These are phyloP conservation scores for Theileria orientalis DNA, from an alignment of 169 alveolate genomes.

Conservation along the genomic window DNA sequence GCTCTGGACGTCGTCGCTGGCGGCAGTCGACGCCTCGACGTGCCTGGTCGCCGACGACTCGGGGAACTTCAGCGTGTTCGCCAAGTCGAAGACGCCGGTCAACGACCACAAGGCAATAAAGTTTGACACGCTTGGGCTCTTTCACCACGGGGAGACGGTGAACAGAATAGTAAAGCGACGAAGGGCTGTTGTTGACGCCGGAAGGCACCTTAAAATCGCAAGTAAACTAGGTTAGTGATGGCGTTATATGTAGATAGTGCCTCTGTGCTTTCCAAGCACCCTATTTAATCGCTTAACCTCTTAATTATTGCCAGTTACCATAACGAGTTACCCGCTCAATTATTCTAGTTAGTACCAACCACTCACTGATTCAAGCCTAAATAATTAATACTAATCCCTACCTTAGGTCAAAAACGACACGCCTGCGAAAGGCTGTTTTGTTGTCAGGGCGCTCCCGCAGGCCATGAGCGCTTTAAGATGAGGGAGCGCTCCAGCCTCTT, in stretches of 20 bases:
- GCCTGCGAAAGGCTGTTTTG: no score
- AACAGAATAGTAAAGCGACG: conserved; percentile 25
- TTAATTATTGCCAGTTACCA: neutral
- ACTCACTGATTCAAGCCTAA: no score
- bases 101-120: conserved; percentile 44
- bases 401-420: no score
- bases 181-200: no score
- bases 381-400: no score
- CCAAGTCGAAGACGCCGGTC: conserved; percentile 10
- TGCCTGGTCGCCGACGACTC: conserved; percentile 54
- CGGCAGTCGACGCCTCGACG: conserved; percentile 42
- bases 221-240: no score
- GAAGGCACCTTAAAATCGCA: no score
- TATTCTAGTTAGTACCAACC: no score
- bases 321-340: no score
- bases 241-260: no score
- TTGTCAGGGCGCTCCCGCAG: no score
- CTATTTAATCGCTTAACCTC: neutral
- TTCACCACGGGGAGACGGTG: conserved; percentile 60
- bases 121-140: conserved; percentile 36
- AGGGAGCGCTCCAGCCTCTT: neutral
- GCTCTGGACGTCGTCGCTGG: conserved; percentile 50
- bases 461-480: neutral
- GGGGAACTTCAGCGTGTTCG: conserved; percentile 40
- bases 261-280: no score